Base-by-base conservation (phyloP, 2,329 filamentous ascomycete genomes). In the Aspergillus piperis region DNA sequence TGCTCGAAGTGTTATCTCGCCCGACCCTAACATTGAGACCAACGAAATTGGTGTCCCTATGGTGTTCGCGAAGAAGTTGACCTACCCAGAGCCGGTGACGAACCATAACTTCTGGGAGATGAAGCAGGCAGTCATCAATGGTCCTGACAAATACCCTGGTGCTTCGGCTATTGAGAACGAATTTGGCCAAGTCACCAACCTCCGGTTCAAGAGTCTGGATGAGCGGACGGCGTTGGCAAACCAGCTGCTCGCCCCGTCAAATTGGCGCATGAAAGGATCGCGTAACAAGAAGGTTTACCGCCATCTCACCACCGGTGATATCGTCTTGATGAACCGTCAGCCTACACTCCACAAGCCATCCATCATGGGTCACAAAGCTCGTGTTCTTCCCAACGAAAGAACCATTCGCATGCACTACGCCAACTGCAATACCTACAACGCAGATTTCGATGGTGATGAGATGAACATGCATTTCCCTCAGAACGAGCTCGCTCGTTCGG, bases 381-480 rank as follows among this genome's bases (percentile, higher is more conserved):
- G 93, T 62, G 94, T 99, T 5, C 80, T 99, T 17, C 91, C 92
- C 0, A 93, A 92, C 38, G 96, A 99, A 76, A 96, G 96, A 79
- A 98, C 95, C 0, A 93, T 99, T 74, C 92, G 95, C 66, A 98
- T 99, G 94, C 95, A 99, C 81, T 99, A 99, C 78, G 94, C 95
- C 70, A 99, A 99, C 76, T 98, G 95, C 77, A 99, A 99, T 73
- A 97, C 95, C 0, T 99, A 99, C 83, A 99, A 99, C 70, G 95
- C 95, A 32, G 95, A 99, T 83, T 99, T 99, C 73, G 96, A 99
- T 72, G 95, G 95, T 76, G 95, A 99, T 74, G 95, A 99, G 77
- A 99, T 99, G 95, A 99, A 99, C 76, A 96, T 99, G 93, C 95
- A 99, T 78, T 98, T 99, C 72, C 95, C 95, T 1, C 95, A 99